Conservation (phyloP, 306 rosid genomes). For the Gastrolobium villosum region DNA sequence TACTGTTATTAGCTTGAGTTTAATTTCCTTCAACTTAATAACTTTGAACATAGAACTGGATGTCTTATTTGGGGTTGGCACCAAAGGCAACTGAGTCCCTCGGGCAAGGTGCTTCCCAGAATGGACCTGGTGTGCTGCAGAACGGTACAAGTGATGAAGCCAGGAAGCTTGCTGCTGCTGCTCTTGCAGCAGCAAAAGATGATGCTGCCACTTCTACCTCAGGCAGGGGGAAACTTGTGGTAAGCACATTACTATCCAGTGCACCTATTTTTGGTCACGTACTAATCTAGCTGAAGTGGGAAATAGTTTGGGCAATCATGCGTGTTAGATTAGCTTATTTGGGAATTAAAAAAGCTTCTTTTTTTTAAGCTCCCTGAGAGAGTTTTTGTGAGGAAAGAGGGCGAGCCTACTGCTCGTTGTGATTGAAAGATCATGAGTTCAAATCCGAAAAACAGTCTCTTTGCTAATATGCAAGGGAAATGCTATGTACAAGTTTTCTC, state of each 20-base stretch:
- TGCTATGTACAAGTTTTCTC: no score
- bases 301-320: background rate
- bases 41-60: conserved; percentile 71
- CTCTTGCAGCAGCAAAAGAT: conserved; percentile 73
- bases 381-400: no score
- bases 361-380: no score
- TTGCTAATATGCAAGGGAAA: no score
- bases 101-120: conserved; percentile 50
- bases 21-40: conserved; percentile 37
- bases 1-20: conserved; percentile 38
- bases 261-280: background rate
- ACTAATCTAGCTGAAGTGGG: conserved; percentile 36
- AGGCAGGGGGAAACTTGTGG: conserved; percentile 88
- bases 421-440: no score
- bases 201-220: conserved; percentile 57
- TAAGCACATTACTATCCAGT: conserved; percentile 47
- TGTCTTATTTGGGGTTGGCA: conserved; percentile 78
- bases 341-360: no score
- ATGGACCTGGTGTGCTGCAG: conserved; percentile 48
- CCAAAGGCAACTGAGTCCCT: conserved; percentile 65
- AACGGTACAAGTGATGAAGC: conserved; percentile 69
- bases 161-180: conserved; percentile 87
- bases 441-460: no score
- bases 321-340: no score
- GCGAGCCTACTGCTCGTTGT: no score